Conservation (phyloP, 768 basidiomycete species). For the Mycena belliarum region DNA sequence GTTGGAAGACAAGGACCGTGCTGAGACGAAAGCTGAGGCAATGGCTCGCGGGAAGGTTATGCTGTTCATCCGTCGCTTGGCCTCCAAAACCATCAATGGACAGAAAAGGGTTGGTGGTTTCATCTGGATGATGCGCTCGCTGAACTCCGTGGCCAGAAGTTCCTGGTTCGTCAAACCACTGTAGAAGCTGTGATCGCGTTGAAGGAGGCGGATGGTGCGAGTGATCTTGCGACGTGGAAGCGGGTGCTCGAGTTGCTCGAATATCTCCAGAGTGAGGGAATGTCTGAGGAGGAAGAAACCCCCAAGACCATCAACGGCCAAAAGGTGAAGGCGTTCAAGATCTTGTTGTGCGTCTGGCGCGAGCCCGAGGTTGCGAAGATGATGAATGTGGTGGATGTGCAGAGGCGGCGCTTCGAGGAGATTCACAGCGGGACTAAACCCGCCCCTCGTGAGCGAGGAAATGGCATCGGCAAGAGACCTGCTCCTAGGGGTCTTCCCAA, state of each 20-base stretch:
- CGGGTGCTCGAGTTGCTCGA: constrained; percentile 10
- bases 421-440: no score
- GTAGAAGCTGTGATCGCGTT: no score
- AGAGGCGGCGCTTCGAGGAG: no score
- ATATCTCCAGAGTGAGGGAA: constrained; percentile 9
- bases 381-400: constrained; percentile 12
- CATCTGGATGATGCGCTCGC: no score
- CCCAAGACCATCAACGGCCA: not conserved
- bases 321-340: not conserved
- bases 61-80: no score
- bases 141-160: no score
- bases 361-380: constrained; percentile 14
- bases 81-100: no score
- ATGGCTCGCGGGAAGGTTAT: constrained; percentile 4
- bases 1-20: not conserved
- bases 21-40: constrained; percentile 14
- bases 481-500: constrained; percentile 14
- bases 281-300: constrained; percentile 19
- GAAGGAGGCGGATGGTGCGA: not conserved
- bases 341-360: constrained; percentile 17
- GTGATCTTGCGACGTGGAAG: constrained; percentile 15
- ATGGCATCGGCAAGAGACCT: no score
- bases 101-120: no score
- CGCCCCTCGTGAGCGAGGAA: no score
- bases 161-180: no score